These are phyloP conservation scores for Arabidopsis suecica DNA, from an alignment of 345 rosid species.

Conservation along the genomic window DNA sequence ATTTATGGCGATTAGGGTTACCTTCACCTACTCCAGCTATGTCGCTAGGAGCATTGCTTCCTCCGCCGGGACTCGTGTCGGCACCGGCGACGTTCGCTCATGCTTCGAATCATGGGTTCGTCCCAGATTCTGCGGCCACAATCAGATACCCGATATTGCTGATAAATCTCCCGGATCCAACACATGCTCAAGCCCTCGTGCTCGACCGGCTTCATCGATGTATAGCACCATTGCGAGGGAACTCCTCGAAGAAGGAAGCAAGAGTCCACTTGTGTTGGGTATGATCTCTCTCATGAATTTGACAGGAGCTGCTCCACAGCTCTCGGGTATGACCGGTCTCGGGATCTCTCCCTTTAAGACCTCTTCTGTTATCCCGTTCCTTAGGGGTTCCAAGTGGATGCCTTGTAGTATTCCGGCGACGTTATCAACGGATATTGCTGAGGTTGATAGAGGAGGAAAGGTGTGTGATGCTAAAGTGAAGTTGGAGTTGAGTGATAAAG, in stretches of 20 bases:
- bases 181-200: conserved; percentile 24
- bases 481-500: conserved; percentile 48
- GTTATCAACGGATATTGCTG: conserved; percentile 44
- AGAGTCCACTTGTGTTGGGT: conserved; percentile 55
- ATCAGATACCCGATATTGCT: conserved; percentile 50
- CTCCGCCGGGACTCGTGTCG: conserved; percentile 57
- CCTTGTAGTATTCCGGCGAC: conserved; percentile 59
- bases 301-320: conserved; percentile 50
- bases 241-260: conserved; percentile 49
- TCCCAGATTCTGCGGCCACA: conserved; percentile 52
- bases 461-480: conserved; percentile 36
- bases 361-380: conserved; percentile 66
- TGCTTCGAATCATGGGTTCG: conserved; percentile 61
- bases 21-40: conserved; percentile 69
- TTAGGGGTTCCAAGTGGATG: conserved; percentile 81
- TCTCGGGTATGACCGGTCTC: conserved; percentile 40
- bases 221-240: conserved; percentile 59
- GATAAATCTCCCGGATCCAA: conserved; percentile 44
- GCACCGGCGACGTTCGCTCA: conserved; percentile 54
- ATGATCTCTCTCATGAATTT: conserved; percentile 63
- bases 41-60: conserved; percentile 64
- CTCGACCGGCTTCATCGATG: conserved; percentile 44
- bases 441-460: conserved; percentile 57
- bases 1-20: conserved; percentile 76
- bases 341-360: conserved; percentile 69